Percentiles rank a stretch among this genome's conserved stretches.
Evolutionary conservation across 306 rosid species (phyloP).

Genomic region (Vicia sativa): DNA sequence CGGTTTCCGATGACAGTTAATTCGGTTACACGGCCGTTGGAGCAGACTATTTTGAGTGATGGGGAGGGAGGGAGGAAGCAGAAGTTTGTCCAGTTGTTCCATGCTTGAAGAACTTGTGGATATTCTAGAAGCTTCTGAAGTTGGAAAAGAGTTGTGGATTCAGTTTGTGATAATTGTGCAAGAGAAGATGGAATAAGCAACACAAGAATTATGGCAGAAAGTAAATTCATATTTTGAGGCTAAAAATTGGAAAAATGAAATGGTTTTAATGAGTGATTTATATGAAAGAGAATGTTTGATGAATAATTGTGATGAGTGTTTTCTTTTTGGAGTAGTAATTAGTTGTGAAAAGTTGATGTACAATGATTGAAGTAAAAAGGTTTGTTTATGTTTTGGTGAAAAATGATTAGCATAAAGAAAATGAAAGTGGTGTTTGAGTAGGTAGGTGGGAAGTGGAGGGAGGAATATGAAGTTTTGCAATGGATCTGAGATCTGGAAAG

Average conservation of each 20-base stretch:
- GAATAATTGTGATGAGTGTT: constrained; percentile 14
- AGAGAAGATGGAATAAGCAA: constrained; percentile 48
- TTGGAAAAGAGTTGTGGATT: constrained; percentile 65
- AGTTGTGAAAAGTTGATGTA: constrained; percentile 25
- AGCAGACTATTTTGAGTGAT: constrained; percentile 69
- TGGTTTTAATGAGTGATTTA: constrained; percentile 25
- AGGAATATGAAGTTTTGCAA: constrained; percentile 16
- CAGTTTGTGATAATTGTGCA: constrained; percentile 59
- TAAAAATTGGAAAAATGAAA: not conserved
- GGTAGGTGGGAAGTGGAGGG: constrained; percentile 29
- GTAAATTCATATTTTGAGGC: constrained; percentile 47
- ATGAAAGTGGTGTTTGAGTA: constrained; percentile 32
- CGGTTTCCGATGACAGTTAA: constrained; percentile 67
- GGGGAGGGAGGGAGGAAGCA: constrained; percentile 75
- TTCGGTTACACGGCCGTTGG: constrained; percentile 59
- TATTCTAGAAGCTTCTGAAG: constrained; percentile 75
- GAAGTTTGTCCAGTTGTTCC: constrained; percentile 85
- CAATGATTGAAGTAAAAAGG: constrained; percentile 34
- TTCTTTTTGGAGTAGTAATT: constrained; percentile 10
- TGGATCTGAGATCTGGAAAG: constrained; percentile 53
- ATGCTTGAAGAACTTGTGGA: constrained; percentile 69
- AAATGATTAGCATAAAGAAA: constrained; percentile 31
- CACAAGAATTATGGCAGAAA: constrained; percentile 44
- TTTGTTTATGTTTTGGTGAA: constrained; percentile 23
- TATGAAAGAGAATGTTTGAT: constrained; percentile 36